These are phyloP conservation scores for Fusarium sp. DNA, from an alignment of 2,329 filamentous ascomycete genomes.

Conservation along the genomic window DNA sequence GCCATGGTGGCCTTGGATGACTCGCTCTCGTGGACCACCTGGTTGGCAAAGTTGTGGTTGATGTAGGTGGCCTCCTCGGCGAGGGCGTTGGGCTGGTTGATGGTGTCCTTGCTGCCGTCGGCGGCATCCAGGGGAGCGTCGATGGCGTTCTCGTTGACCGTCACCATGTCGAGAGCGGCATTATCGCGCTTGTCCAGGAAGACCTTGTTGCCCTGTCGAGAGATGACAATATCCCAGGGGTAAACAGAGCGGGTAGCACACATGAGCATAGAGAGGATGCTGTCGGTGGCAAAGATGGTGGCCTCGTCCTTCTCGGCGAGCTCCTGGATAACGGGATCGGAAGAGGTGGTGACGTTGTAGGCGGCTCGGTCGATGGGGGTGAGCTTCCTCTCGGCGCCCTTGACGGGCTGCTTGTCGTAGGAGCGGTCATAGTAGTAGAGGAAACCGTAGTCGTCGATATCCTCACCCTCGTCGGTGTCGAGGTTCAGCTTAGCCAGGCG, in stretches of 20 bases:
- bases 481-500: conserved; percentile 94
- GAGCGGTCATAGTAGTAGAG: conserved; percentile 97
- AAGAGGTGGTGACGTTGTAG: conserved; percentile 97
- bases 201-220: conserved; percentile 92
- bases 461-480: conserved; percentile 92
- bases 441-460: conserved; percentile 95
- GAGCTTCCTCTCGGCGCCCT: conserved; percentile 86
- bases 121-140: conserved; percentile 91
- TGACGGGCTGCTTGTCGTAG: conserved; percentile 92
- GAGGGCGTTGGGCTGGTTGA: conserved; percentile 92
- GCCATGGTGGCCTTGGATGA: conserved; percentile 81
- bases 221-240: conserved; percentile 97
- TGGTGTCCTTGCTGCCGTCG: conserved; percentile 89
- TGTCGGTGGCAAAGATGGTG: conserved; percentile 96
- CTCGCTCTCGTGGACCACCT: conserved; percentile 87
- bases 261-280: conserved; percentile 99
- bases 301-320: conserved; percentile 95
- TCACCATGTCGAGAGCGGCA: conserved; percentile 94
- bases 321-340: conserved; percentile 96
- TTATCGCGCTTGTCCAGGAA: conserved; percentile 99
- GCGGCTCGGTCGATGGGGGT: conserved; percentile 89
- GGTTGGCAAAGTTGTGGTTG: conserved; percentile 99
- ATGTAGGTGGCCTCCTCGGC: conserved; percentile 99
- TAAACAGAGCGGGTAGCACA: conserved; percentile 96
- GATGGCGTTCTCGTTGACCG: conserved; percentile 97